Percentiles rank a stretch among this genome's conserved stretches.
Conservation (phyloP, 768 basidiomycete genomes). For the Collybia sp. region DNA sequence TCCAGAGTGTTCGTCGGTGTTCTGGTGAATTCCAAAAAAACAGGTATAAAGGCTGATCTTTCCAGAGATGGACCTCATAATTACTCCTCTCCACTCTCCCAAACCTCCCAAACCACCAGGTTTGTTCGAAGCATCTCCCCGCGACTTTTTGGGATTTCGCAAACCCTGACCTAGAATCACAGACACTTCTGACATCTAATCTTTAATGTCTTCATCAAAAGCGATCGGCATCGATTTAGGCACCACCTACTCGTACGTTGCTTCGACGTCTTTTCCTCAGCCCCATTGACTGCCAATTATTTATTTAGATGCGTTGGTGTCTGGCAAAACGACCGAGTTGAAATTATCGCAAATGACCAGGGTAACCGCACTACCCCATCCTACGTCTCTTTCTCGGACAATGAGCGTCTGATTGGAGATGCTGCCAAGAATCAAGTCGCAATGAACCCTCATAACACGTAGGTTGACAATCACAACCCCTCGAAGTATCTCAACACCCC, state of each 20-base stretch:
- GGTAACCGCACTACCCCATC: conserved; percentile 95
- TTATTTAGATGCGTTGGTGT: conserved; percentile 89
- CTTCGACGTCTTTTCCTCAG: conserved; percentile 1
- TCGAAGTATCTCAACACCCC: too few species aligned
- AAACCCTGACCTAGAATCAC: not conserved
- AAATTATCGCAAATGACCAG: conserved; percentile 96
- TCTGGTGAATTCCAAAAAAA: conserved; percentile 33
- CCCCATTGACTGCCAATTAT: conserved; percentile 8
- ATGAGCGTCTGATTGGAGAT: conserved; percentile 97
- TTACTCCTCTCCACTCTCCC: conserved; percentile 8
- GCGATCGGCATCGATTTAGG: conserved; percentile 89
- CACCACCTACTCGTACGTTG: conserved; percentile 85
- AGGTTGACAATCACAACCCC: conserved; percentile 12
- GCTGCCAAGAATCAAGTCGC: conserved; percentile 99
- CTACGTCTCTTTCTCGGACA: conserved; percentile 92
- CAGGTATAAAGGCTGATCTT: conserved; percentile 29
- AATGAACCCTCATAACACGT: conserved; percentile 96
- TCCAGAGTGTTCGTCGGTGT: conserved; percentile 42
- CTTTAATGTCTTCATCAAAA: conserved; percentile 59
- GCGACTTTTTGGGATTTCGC: conserved; percentile 10
- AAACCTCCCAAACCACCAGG: conserved; percentile 5
- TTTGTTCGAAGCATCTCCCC: conserved; percentile 3
- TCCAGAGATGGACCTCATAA: not conserved
- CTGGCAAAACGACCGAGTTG: conserved; percentile 99
- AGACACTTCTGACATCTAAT: conserved; percentile 7